These are phyloP conservation scores for Prunus mongolica DNA, from an alignment of 306 rosid species.

Conservation along the genomic window DNA sequence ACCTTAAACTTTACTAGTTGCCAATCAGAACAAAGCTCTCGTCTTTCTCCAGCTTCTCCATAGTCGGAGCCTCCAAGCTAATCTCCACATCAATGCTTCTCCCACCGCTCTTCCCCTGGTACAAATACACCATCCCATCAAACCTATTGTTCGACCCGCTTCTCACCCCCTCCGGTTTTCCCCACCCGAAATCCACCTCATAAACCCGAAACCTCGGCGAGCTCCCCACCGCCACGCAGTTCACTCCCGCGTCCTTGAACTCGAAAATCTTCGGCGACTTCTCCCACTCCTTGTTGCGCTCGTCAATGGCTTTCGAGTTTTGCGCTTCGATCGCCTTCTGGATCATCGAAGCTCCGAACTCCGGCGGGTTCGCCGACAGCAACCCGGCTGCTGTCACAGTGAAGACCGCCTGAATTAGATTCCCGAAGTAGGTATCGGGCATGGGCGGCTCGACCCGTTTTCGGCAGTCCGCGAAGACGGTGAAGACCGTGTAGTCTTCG, in stretches of 20 bases:
- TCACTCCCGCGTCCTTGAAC: constrained; percentile 92
- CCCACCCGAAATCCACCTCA: constrained; percentile 91
- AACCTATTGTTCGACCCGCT: constrained; percentile 88
- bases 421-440: constrained; percentile 87
- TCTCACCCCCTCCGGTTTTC: constrained; percentile 75
- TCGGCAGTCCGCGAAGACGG: constrained; percentile 89
- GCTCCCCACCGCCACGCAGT: constrained; percentile 93
- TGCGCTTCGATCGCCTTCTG: constrained; percentile 72
- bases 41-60: constrained; percentile 77
- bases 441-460: constrained; percentile 77
- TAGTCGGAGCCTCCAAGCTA: constrained; percentile 59
- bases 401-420: constrained; percentile 85
- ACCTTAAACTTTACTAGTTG: not conserved
- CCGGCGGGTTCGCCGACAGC: constrained; percentile 42
- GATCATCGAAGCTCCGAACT: constrained; percentile 59
- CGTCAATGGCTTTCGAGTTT: constrained; percentile 46
- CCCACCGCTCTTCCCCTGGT: constrained; percentile 87
- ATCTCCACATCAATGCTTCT: constrained; percentile 91
- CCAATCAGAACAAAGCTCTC: constrained; percentile 45
- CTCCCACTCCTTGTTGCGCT: constrained; percentile 89
- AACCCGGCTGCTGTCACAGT: constrained; percentile 68
- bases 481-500: constrained; percentile 86
- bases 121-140: constrained; percentile 86
- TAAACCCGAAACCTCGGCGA: constrained; percentile 94
- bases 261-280: constrained; percentile 72